A percentile compares a stretch with the other conserved stretches of the same genome.
Evolutionary conservation across 1,139 yeast species (phyloP).

Genomic region (Diutina scorzettiae): DNA sequence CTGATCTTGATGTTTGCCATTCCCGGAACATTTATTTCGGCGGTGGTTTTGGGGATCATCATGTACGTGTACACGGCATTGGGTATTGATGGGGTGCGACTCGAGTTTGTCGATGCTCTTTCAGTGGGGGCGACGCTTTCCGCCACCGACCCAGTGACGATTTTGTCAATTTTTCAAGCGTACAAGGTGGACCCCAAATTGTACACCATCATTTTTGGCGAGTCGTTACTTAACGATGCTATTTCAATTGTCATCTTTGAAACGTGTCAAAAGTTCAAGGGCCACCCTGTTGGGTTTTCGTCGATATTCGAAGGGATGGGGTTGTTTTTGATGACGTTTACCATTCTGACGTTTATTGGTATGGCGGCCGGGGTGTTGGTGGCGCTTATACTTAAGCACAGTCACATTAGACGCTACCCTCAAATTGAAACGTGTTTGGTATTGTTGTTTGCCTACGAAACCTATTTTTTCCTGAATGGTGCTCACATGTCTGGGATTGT

Average conservation of each 20-base stretch:
- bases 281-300: conserved; percentile 60
- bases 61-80: conserved; percentile 82
- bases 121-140: conserved; percentile 96
- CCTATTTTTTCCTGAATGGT: conserved; percentile 95
- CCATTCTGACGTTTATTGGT: conserved; percentile 88
- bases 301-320: conserved; percentile 91
- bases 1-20: conserved; percentile 91
- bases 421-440: conserved; percentile 94
- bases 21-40: conserved; percentile 90
- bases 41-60: conserved; percentile 78
- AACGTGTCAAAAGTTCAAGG: conserved; percentile 94
- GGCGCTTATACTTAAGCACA: conserved; percentile 82
- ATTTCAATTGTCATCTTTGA: conserved; percentile 98
- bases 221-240: conserved; percentile 89
- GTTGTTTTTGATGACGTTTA: conserved; percentile 83
- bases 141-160: conserved; percentile 98
- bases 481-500: conserved; percentile 99
- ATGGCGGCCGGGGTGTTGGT: conserved; percentile 77
- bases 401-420: conserved; percentile 87
- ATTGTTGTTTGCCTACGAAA: conserved; percentile 82
- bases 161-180: conserved; percentile 89
- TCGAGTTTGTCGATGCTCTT: conserved; percentile 90
- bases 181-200: conserved; percentile 96
- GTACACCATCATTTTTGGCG: conserved; percentile 95
- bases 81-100: conserved; percentile 77